Percentiles rank a stretch among this genome's conserved stretches.
phyloP scores from a whole-genome alignment of 257 asterid genomes.

The Anisodus acutangulus region DNA sequence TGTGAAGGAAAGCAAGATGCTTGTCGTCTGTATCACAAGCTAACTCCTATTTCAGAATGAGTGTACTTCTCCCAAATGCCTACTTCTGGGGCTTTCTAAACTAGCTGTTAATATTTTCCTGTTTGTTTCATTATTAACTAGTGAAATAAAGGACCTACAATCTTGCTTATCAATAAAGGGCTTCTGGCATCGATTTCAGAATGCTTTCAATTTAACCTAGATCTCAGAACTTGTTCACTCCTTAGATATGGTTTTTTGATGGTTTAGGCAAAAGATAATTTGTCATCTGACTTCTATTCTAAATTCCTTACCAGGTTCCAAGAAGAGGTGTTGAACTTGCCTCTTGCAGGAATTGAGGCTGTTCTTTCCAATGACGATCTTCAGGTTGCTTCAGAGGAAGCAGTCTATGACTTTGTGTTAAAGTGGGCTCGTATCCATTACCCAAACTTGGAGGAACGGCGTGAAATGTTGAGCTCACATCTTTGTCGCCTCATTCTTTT shows the following conservation, averaged over 20 bases:
- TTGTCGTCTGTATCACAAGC: neutral
- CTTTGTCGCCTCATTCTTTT: slow-evolving; percentile 35
- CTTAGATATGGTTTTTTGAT: neutral
- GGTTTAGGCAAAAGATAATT: neutral
- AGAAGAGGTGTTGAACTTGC: slow-evolving; percentile 33
- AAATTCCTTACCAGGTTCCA: slow-evolving; percentile 33
- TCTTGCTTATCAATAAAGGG: neutral
- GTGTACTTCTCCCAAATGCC: neutral
- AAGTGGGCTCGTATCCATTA: slow-evolving; percentile 36
- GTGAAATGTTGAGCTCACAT: slow-evolving; percentile 26
- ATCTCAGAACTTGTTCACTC: slow-evolving; percentile 12
- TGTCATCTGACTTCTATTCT: neutral
- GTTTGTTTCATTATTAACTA: slow-evolving; percentile 8
- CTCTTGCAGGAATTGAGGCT: slow-evolving; percentile 36
- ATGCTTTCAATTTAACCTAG: neutral
- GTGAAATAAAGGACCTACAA: slow-evolving; percentile 1
- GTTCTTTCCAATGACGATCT: slow-evolving; percentile 34
- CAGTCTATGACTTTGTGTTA: slow-evolving; percentile 31
- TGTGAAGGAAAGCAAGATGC: neutral
- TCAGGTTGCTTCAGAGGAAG: slow-evolving; percentile 37
- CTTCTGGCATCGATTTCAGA: neutral
- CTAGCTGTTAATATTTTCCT: neutral
- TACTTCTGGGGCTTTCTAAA: neutral
- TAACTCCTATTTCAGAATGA: neutral
- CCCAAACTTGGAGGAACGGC: slow-evolving; percentile 32